phyloP scores from a whole-genome alignment of 805 yeast genomes.

The Wickerhamiella parazyma region DNA sequence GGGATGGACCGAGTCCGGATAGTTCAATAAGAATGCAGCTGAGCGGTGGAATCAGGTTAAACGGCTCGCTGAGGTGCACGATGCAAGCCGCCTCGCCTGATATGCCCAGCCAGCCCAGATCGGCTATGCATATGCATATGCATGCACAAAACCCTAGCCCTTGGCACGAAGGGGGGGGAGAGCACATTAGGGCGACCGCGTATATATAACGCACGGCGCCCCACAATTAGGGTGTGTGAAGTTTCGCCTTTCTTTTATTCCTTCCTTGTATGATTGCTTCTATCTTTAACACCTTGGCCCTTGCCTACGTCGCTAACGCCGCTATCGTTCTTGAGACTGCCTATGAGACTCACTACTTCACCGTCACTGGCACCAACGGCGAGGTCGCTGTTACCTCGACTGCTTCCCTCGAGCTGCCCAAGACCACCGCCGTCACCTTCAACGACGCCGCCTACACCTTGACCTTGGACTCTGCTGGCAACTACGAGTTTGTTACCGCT shows the following conservation, averaged over 20 bases:
- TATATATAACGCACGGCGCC: not conserved
- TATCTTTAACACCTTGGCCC: constrained; percentile 1
- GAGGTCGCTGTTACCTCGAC: constrained; percentile 14
- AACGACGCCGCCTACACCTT: not conserved
- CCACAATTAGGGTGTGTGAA: not conserved
- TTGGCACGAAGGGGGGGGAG: not conserved
- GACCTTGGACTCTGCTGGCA: not conserved
- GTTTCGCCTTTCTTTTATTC: not conserved
- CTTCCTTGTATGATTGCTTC: not conserved
- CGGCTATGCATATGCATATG: not conserved
- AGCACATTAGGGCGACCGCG: too few relatives aligned
- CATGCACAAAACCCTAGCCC: not conserved
- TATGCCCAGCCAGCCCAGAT: not conserved
- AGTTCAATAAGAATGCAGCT: too few relatives aligned
- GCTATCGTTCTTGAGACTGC: constrained; percentile 1
- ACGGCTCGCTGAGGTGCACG: too few relatives aligned
- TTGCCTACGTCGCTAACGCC: constrained; percentile 5
- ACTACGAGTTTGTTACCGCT: constrained; percentile 10
- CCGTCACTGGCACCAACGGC: not conserved
- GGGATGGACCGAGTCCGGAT: too few relatives aligned
- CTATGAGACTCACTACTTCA: constrained; percentile 3
- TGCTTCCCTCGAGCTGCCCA: constrained; percentile 18
- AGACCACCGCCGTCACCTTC: constrained; percentile 22
- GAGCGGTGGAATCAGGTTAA: too few relatives aligned
- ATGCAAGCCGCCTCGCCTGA: not conserved